These are phyloP conservation scores for Camellia granthamiana DNA, from an alignment of 148 eudicot species.

Conservation along the genomic window DNA sequence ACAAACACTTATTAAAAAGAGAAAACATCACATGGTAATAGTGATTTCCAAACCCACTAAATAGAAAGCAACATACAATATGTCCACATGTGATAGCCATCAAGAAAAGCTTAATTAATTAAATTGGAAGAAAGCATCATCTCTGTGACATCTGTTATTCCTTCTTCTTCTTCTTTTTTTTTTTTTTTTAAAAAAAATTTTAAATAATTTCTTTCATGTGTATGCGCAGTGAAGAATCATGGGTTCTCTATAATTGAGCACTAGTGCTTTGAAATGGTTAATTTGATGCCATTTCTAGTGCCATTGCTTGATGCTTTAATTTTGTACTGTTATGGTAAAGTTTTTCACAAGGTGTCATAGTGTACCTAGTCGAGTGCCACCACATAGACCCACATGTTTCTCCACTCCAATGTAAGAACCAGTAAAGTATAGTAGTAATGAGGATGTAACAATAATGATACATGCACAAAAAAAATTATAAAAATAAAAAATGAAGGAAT, in stretches of 20 bases:
- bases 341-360: not conserved
- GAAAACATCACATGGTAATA: not conserved
- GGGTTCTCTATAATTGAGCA: constrained; percentile 3
- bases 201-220: not conserved
- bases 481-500: too few species aligned
- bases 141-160: not conserved
- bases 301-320: not conserved
- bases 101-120: too few species aligned
- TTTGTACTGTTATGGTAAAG: not conserved
- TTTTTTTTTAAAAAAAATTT: too few species aligned
- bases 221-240: constrained; percentile 4
- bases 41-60: constrained; percentile 10
- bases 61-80: not conserved
- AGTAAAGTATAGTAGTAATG: too few species aligned
- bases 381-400: not conserved
- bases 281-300: not conserved
- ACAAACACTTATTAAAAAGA: not conserved
- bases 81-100: too few species aligned
- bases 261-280: not conserved
- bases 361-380: not conserved
- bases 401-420: not conserved
- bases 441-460: too few species aligned
- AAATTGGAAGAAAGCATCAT: too few species aligned
- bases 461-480: too few species aligned
- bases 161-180: too few species aligned